Conservation (phyloP, 371 early-diverging fungal genomes). For the Actinomucor elegans region DNA sequence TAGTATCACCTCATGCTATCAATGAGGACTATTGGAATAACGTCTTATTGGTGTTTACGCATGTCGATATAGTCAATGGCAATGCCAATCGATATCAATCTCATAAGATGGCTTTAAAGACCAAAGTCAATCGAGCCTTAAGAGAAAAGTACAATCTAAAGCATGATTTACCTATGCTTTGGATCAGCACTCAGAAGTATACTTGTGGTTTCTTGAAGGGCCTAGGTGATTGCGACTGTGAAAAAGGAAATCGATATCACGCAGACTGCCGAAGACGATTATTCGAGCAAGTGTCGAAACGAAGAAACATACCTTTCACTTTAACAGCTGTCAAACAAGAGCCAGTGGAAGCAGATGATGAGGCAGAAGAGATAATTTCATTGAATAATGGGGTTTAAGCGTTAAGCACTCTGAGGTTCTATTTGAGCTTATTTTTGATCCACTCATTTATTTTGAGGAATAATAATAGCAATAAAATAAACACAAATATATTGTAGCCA, state of each 20-base stretch:
- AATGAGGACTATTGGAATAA: slow-evolving; percentile 29
- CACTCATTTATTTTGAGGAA: too few species aligned
- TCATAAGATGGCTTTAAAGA: slow-evolving; percentile 31
- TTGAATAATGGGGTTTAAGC: too few species aligned
- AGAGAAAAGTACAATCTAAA: slow-evolving; percentile 20
- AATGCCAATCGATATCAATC: slow-evolving; percentile 21
- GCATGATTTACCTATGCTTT: slow-evolving; percentile 39
- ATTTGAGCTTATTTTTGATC: too few species aligned
- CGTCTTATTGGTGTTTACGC: slow-evolving; percentile 44
- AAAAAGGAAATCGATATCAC: slow-evolving; percentile 31
- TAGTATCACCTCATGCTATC: slow-evolving; percentile 13
- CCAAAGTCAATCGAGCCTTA: slow-evolving; percentile 24
- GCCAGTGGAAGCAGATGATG: background rate
- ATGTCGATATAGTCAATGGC: slow-evolving; percentile 30
- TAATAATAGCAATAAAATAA: too few species aligned
- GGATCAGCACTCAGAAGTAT: slow-evolving; percentile 39
- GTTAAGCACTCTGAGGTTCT: too few species aligned
- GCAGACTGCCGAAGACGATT: slow-evolving; percentile 40
- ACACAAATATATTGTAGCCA: too few species aligned
- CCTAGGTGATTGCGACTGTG: slow-evolving; percentile 42
- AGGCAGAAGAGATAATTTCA: background rate
- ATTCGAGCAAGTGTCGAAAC: slow-evolving; percentile 34
- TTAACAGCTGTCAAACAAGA: background rate
- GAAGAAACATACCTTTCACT: slow-evolving; percentile 23
- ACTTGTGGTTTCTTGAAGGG: slow-evolving; percentile 38